A percentile compares a stretch with the other conserved stretches of the same genome.
Conservation (phyloP, 495 filamentous ascomycete genomes). For the Glutinoglossum americanum region DNA sequence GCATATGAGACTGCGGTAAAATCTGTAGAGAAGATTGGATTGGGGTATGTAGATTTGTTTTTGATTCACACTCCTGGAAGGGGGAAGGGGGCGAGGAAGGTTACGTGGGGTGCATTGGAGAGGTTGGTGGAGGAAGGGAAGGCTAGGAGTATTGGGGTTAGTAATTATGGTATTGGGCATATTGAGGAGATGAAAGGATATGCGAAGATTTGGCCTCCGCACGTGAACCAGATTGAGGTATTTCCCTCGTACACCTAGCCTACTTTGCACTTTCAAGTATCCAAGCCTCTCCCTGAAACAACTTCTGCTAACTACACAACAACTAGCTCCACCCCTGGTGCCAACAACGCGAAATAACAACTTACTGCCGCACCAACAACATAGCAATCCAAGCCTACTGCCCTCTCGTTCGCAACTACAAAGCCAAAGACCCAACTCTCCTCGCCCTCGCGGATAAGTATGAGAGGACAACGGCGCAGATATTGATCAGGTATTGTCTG, state of each 20-base stretch:
- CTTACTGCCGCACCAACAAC: conserved; percentile 37
- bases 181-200: conserved; percentile 40
- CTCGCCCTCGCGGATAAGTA: conserved; percentile 30
- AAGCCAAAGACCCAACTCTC: conserved; percentile 32
- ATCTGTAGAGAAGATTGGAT: conserved; percentile 38
- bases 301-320: no score
- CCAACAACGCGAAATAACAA: conserved; percentile 37
- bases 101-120: conserved; percentile 47
- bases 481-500: conserved; percentile 31
- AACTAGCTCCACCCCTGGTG: conserved; percentile 48
- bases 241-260: neutral
- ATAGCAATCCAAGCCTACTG: conserved; percentile 47
- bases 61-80: conserved; percentile 41
- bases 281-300: neutral
- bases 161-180: conserved; percentile 41
- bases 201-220: conserved; percentile 40
- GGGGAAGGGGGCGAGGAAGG: conserved; percentile 29
- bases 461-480: conserved; percentile 26
- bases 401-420: conserved; percentile 39
- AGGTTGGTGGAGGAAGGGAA: conserved; percentile 32
- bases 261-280: neutral
- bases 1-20: conserved; percentile 35
- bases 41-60: conserved; percentile 47
- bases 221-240: conserved; percentile 51
- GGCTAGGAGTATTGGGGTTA: conserved; percentile 43